Evolutionary conservation across 106 monocot species (phyloP).

Genomic region (Acanthochlamys bracteata): DNA sequence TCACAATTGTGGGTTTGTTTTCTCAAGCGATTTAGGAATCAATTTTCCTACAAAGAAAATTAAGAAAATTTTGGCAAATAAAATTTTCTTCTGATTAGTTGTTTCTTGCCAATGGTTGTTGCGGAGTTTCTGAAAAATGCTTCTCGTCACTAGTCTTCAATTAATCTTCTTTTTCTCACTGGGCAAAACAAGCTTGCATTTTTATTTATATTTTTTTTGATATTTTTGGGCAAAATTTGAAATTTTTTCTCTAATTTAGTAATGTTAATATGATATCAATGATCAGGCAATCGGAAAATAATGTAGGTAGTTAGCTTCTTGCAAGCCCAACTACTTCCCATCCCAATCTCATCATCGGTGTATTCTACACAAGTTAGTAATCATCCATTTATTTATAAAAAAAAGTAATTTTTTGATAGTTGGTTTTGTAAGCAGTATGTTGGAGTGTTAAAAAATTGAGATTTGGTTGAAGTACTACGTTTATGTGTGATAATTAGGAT

Average conservation of each 20-base stretch:
- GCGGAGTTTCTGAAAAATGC: constrained; percentile 31
- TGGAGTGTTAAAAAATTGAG: too few species aligned
- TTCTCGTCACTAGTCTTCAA: constrained; percentile 80
- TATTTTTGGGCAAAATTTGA: too few species aligned
- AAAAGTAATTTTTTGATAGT: not conserved
- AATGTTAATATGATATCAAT: too few species aligned
- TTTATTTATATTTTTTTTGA: too few species aligned
- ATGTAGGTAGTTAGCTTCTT: constrained; percentile 73
- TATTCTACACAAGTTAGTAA: constrained; percentile 76
- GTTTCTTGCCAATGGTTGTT: too few species aligned
- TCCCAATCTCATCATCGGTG: constrained; percentile 49
- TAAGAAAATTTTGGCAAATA: too few species aligned
- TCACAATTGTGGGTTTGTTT: too few species aligned
- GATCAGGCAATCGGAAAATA: constrained; percentile 79
- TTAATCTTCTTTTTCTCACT: constrained; percentile 35
- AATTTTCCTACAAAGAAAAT: too few species aligned
- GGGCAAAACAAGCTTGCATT: too few species aligned
- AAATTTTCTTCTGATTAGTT: too few species aligned
- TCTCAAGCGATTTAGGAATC: too few species aligned
- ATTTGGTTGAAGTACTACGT: not conserved
- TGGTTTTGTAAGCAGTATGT: too few species aligned
- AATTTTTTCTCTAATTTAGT: not conserved
- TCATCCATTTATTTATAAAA: not conserved
- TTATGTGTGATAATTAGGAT: not conserved
- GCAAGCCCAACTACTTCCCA: constrained; percentile 62